These are phyloP conservation scores for Phytophthora meadii DNA, from an alignment of 352 stramenopile genomes.

Conservation along the genomic window DNA sequence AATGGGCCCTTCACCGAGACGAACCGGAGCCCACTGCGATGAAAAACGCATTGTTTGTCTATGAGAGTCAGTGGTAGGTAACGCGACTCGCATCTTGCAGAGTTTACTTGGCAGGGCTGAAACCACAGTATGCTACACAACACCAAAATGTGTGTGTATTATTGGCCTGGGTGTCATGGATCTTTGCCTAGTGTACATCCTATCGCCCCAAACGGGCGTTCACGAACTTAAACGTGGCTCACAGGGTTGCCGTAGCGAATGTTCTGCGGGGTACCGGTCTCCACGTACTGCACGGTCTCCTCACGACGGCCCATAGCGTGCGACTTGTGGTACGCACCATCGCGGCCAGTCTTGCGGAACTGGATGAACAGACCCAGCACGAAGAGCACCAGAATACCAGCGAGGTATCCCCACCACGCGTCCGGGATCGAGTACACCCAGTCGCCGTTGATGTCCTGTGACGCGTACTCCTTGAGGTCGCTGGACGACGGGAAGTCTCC, in stretches of 20 bases:
- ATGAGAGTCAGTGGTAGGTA: conserved; percentile 10
- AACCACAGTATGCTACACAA: too few relatives aligned
- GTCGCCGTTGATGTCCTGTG: conserved; percentile 44
- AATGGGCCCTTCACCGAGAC: conserved; percentile 13
- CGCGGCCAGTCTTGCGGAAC: conserved; percentile 62
- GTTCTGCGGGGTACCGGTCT: conserved; percentile 39
- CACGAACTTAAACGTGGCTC: conserved; percentile 36
- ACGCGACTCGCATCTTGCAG: conserved; percentile 2
- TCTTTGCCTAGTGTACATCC: conserved; percentile 30
- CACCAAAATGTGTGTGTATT: conserved; percentile 7
- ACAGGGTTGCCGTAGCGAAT: conserved; percentile 40
- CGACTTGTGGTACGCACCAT: conserved; percentile 40
- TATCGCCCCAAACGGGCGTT: neutral
- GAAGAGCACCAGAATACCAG: conserved; percentile 59
- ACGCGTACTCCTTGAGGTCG: conserved; percentile 57
- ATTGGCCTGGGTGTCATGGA: conserved; percentile 4
- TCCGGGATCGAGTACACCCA: conserved; percentile 65
- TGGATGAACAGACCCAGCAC: conserved; percentile 62
- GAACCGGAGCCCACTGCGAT: neutral
- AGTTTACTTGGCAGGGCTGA: neutral
- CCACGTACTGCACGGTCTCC: conserved; percentile 44
- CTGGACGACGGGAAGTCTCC: conserved; percentile 60
- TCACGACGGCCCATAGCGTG: conserved; percentile 20
- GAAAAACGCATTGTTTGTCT: neutral
- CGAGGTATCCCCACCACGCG: conserved; percentile 70